These are phyloP conservation scores for Xylariales sp. DNA, from an alignment of 2,329 filamentous ascomycete species.

Conservation along the genomic window DNA sequence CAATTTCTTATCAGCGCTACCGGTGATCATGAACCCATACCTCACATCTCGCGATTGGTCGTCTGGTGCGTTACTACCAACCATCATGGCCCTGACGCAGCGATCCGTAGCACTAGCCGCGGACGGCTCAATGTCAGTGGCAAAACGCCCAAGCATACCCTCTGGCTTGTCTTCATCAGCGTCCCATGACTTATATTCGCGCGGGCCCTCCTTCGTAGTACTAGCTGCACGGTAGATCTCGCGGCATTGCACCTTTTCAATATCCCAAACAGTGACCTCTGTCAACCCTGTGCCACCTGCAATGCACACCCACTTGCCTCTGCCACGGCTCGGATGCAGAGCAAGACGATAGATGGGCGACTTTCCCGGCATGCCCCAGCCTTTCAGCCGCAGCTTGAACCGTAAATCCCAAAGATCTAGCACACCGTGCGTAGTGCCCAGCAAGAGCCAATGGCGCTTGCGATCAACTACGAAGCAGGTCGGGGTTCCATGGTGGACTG, in stretches of 20 bases:
- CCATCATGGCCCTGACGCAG: conserved; percentile 70
- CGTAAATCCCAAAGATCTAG: conserved; percentile 93
- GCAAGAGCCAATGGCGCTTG: conserved; percentile 81
- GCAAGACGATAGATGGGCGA: conserved; percentile 75
- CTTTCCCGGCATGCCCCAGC: conserved; percentile 81
- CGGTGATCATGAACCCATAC: conserved; percentile 81
- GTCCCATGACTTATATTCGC: conserved; percentile 77
- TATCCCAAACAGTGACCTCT: conserved; percentile 92
- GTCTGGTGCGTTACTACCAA: conserved; percentile 66
- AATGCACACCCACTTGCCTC: conserved; percentile 82
- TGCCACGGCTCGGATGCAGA: conserved; percentile 72
- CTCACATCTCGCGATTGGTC: conserved; percentile 67
- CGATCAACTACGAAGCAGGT: conserved; percentile 88
- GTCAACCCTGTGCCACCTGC: conserved; percentile 82
- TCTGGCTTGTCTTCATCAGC: conserved; percentile 87
- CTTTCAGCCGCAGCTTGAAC: conserved; percentile 84
- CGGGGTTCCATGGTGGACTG: conserved; percentile 84
- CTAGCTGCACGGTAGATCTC: conserved; percentile 78
- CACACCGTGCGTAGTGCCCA: conserved; percentile 90
- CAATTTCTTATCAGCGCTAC: conserved; percentile 83
- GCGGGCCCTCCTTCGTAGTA: conserved; percentile 50
- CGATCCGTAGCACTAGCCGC: conserved; percentile 47
- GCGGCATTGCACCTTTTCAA: conserved; percentile 83
- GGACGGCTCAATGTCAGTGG: conserved; percentile 64
- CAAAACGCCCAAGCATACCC: conserved; percentile 81